Conservation (phyloP, 164 flowering plant species). For the Nelumbo lutea region DNA sequence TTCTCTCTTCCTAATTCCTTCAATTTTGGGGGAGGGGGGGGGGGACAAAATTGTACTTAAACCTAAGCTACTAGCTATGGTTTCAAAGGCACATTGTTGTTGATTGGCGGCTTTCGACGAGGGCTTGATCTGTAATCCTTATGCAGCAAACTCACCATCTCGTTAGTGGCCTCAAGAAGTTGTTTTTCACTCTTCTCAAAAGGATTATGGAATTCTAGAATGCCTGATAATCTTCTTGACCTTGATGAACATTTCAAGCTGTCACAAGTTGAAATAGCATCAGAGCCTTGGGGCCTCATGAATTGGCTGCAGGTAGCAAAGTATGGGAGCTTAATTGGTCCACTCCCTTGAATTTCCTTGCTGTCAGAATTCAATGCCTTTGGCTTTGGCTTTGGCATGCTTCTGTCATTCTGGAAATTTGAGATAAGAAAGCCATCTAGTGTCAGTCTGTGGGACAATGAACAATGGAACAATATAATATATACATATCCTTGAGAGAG, state of each 20-base stretch:
- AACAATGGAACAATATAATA: not conserved
- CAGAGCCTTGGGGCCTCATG: not conserved
- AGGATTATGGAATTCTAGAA: not conserved
- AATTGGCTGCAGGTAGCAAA: not conserved
- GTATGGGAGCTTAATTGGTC: not conserved
- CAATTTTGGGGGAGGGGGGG: not conserved
- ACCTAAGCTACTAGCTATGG: not conserved
- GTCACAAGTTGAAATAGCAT: not conserved
- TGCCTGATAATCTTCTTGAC: not conserved
- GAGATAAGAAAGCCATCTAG: not conserved
- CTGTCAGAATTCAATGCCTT: not conserved
- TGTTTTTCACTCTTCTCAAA: not conserved
- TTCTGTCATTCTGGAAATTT: not conserved
- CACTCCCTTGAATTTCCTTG: not conserved
- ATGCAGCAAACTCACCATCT: slow-evolving; percentile 5
- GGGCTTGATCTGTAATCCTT: not conserved
- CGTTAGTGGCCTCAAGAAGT: slow-evolving; percentile 2
- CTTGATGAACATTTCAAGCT: slow-evolving; percentile 2
- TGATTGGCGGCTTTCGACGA: not conserved
- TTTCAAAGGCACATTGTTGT: not conserved
- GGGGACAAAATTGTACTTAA: not conserved
- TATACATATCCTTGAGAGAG: not conserved
- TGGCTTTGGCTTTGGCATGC: not conserved
- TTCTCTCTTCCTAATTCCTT: not conserved
- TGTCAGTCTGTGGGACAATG: not conserved